A percentile compares a stretch with the other conserved stretches of the same genome.
Evolutionary conservation across 139 green algal species (phyloP).

Genomic region (Chlorella sorokiniana): DNA sequence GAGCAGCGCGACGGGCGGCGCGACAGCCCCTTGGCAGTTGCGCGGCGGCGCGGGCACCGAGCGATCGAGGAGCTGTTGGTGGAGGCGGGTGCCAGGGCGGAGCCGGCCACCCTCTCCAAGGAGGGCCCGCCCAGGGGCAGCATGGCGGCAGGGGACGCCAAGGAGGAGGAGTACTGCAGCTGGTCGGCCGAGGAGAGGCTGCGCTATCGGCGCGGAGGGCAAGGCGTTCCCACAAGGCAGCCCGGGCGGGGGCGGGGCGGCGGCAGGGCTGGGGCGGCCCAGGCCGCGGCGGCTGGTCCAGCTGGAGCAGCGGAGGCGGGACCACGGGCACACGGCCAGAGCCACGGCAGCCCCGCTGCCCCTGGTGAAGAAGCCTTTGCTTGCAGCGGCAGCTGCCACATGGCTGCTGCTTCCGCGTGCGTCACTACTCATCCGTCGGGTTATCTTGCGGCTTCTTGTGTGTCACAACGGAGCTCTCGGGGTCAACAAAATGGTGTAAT

Average conservation of each 20-base stretch:
- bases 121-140: neutral
- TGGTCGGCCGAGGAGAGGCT: slow-evolving; percentile 19
- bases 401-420: too few relatives aligned
- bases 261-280: neutral
- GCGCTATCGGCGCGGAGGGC: slow-evolving; percentile 14
- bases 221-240: slow-evolving; percentile 1
- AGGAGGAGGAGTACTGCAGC: slow-evolving; percentile 17
- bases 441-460: too few relatives aligned
- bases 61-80: slow-evolving; percentile 23
- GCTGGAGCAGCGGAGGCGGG: neutral
- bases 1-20: slow-evolving; percentile 38
- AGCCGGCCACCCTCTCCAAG: slow-evolving; percentile 17
- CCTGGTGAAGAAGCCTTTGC: neutral
- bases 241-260: neutral
- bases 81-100: slow-evolving; percentile 3
- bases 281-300: neutral
- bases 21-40: slow-evolving; percentile 37
- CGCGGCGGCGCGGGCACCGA: neutral
- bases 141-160: neutral
- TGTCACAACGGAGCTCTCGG: too few relatives aligned
- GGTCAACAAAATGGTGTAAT: neutral
- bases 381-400: too few relatives aligned
- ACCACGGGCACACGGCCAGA: neutral
- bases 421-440: neutral
- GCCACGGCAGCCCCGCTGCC: neutral